Evolutionary conservation across 257 asterid species (phyloP), one percentile per base, ranked within the genome.

Genomic region (Ilex aquifolium): DNA sequence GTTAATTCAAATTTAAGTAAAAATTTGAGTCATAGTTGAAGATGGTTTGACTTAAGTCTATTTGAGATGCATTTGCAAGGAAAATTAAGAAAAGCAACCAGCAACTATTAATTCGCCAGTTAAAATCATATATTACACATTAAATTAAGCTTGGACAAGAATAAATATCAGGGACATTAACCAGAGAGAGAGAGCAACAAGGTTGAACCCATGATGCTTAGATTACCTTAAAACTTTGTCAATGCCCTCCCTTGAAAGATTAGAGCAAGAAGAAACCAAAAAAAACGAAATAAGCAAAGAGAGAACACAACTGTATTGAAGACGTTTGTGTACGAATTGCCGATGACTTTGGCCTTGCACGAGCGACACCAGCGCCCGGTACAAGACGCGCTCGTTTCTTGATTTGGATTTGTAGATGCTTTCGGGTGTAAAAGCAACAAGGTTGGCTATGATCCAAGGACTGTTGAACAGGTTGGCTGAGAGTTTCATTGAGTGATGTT

Each of bases 261-360:
- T 62, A 63, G 65, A 70, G 29, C 42, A 70, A 30, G 57, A 42
- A 70, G 44, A 70, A 52, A 52, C 52, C 2, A 4, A 48, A 36
- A 1, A 49, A 52, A 31, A 60, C 30, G n/a, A 44, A 58, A 53
- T 42, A 31, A 60, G 44, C n/a, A 62, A 65, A 60, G 53, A 67
- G 55, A 44, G 59, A 65, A 31, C 3, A 66, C 16, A 53, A 10
- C 40, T 59, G 64, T 42, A 42, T 10, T 46, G 14, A 14, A 56
- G 71, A 71, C 13, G 48, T 40, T 53, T 64, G 55, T 53, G 60
- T 50, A 13, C 48, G 59, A n/a, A 32, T 53, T 59, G 49, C 31
- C 12, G 67, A 44, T 44, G 71, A 65, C 59, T 64, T 58, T 36
- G 42, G 42, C 5, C 67, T 51, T 31, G 61, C 6, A 10, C 16